Base-by-base conservation (phyloP, 192 early-diverging fungal species). In the Funneliformis mosseae region DNA sequence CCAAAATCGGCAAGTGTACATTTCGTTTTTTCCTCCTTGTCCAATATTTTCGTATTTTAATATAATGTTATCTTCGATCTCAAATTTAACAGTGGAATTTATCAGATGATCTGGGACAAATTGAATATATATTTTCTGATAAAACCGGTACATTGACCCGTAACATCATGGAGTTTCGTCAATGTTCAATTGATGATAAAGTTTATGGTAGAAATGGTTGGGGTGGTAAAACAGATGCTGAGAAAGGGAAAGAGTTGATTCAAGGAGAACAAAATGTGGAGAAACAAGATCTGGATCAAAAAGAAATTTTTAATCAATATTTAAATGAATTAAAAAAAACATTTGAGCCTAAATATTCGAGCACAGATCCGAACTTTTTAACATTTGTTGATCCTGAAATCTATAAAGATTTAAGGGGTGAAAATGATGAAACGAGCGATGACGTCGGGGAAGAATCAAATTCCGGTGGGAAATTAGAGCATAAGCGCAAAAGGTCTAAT, bases 161-260 rank as follows among this genome's bases (percentile, higher is more conserved):
- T 79, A 99, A 99, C 81, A 91, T 95, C 43, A 99, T 99, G 97
- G 93, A 97, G 83, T 99, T 99, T 78, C 95, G 95, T 69, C 95
- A 95, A 87, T 96, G 94, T 85, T 90, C 93, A 0, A 95, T 99
- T 82, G 90, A 90, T 78, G 97, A 97, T 16, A 89, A 90, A 33
- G 85, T 92, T 9, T 99, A 99, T 83, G 97, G 97, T 69, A 87
- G 88, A 75, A 92, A 93, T 81, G 89, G 89, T 21, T 89, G 91
- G 46, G 85, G 89, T n/a, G 90, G 89, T 38, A 91, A 92, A 84
- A 87, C 91, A 1, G 92, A 93, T 87, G 86, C 92, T 23, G 86
- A 85, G 81, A 72, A 87, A 87, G 87, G 89, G 88, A 77, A 88
- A 81, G 79, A 85, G 86, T 81, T 91, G 84, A 81, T 89, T 81